Percentiles rank a stretch among this genome's conserved stretches.
Conservation (phyloP, 192 early-diverging fungal species). For the Backusella psychrophila region DNA sequence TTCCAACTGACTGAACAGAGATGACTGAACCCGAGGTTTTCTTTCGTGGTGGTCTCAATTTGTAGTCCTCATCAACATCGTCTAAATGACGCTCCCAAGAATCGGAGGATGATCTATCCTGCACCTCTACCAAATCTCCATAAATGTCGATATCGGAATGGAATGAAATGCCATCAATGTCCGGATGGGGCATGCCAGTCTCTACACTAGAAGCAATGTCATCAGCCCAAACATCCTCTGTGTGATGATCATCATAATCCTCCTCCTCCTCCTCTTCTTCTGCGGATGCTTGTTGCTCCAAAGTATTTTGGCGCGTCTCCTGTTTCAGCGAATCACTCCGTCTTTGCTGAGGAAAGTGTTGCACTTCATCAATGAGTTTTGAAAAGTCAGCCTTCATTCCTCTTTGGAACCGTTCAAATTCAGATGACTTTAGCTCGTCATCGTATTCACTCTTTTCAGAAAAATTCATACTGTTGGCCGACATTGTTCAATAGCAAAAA, state of each 20-base stretch:
- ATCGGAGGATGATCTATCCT: neutral
- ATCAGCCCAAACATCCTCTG: neutral
- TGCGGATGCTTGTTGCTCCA: neutral
- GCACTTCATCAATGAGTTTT: neutral
- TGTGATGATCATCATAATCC: neutral
- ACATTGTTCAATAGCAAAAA: neutral
- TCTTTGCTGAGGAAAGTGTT: neutral
- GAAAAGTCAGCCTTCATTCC: neutral
- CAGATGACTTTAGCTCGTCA: neutral
- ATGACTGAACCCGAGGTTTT: neutral
- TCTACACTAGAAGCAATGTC: neutral
- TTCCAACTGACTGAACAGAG: neutral
- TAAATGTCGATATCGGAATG: neutral
- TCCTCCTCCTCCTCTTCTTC: neutral
- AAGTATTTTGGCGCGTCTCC: neutral
- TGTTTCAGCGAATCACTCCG: neutral
- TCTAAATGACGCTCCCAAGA: constrained; percentile 1
- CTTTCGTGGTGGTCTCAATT: neutral
- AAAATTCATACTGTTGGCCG: neutral
- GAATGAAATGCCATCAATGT: neutral
- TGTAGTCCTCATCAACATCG: neutral
- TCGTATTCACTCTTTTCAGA: constrained; percentile 1
- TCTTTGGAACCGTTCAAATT: neutral
- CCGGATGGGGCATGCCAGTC: neutral
- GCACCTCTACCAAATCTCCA: neutral